Conservation (phyloP, 805 yeast species). For the Pichia rugopelliculosa region DNA sequence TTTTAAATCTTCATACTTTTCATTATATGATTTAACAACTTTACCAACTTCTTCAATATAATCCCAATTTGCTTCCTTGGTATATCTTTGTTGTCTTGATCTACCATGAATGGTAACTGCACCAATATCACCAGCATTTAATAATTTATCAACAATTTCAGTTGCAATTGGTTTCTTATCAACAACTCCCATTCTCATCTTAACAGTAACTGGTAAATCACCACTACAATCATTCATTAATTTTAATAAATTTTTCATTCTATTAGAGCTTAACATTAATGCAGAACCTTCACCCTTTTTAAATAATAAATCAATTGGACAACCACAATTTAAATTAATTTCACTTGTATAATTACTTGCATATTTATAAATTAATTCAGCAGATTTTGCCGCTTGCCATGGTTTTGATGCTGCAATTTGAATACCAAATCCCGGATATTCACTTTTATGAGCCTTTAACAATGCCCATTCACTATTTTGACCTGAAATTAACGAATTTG, state of each 20-base stretch:
- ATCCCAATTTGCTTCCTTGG: conserved; percentile 88
- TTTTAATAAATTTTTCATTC: conserved; percentile 66
- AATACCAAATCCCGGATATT: conserved; percentile 84
- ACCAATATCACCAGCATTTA: conserved; percentile 60
- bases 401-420: conserved; percentile 89
- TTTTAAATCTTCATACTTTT: conserved; percentile 51
- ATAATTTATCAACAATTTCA: conserved; percentile 58
- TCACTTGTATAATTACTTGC: conserved; percentile 59
- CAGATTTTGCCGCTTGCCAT: conserved; percentile 90
- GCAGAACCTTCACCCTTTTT: conserved; percentile 96
- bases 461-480: conserved; percentile 96
- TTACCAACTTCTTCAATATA: conserved; percentile 72
- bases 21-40: conserved; percentile 53
- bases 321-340: conserved; percentile 89
- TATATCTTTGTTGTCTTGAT: conserved; percentile 91
- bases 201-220: conserved; percentile 87
- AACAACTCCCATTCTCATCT: conserved; percentile 84
- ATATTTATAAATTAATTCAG: conserved; percentile 63
- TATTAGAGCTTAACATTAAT: conserved; percentile 79
- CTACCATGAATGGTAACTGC: conserved; percentile 95
- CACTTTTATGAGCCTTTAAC: conserved; percentile 78
- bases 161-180: conserved; percentile 88
- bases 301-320: conserved; percentile 93
- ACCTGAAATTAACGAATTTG: conserved; percentile 82
- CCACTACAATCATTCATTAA: conserved; percentile 87